A percentile compares a stretch with the other conserved stretches of the same genome.
Conservation (phyloP, 768 basidiomycete species). For the Suillus discolor region DNA sequence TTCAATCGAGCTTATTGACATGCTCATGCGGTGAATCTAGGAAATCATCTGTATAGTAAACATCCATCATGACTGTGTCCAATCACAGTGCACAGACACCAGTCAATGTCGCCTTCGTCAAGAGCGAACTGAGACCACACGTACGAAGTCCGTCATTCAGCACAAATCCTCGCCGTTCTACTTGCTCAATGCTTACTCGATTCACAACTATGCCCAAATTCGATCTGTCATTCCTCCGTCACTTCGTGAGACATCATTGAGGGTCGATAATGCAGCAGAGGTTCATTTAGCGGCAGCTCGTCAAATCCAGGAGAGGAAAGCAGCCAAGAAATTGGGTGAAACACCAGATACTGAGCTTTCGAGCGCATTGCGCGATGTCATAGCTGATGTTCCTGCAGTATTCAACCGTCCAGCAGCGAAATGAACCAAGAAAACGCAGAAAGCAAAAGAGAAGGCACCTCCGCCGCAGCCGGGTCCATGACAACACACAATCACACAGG, state of each 20-base stretch:
- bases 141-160: background rate
- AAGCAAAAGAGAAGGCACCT: no score
- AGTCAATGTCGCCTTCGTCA: background rate
- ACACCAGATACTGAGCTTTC: background rate
- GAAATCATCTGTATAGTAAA: slow-evolving; percentile 1
- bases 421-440: no score
- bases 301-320: background rate
- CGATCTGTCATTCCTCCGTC: slow-evolving; percentile 8
- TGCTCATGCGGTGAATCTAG: background rate
- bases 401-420: no score
- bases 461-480: background rate
- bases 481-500: background rate
- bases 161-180: background rate
- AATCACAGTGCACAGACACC: background rate
- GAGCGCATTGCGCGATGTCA: background rate
- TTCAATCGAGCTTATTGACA: background rate
- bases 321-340: background rate
- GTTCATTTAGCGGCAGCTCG: background rate
- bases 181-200: background rate
- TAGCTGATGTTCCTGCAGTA: no score
- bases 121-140: background rate
- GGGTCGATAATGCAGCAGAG: background rate
- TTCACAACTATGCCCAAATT: slow-evolving; percentile 10
- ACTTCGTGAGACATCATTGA: background rate
- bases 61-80: slow-evolving; percentile 6